Evolutionary conservation across 305 asterid genomes (phyloP).

Genomic region (Fraxinus floribunda): DNA sequence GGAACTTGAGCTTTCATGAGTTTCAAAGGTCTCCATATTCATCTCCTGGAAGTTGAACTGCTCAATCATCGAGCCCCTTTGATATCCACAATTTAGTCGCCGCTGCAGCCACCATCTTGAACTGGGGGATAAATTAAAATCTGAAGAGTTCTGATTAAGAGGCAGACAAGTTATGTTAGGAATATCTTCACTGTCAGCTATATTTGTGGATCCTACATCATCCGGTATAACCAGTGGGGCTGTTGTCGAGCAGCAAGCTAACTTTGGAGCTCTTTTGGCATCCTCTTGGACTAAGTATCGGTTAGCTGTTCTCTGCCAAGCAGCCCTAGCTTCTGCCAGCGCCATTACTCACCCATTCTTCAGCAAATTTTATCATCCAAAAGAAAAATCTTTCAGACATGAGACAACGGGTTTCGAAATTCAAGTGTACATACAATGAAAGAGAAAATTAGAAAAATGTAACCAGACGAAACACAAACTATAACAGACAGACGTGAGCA

Average conservation of each 20-base stretch:
- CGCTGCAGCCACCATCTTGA: slow-evolving; percentile 77
- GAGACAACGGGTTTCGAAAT: not conserved
- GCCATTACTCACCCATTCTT: slow-evolving; percentile 65
- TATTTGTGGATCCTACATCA: slow-evolving; percentile 38
- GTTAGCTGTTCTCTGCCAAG: slow-evolving; percentile 90
- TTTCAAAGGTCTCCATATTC: slow-evolving; percentile 32
- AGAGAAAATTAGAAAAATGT: not conserved
- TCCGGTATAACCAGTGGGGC: slow-evolving; percentile 43
- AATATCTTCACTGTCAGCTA: slow-evolving; percentile 40
- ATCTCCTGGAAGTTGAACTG: slow-evolving; percentile 29
- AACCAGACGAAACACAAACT: not conserved
- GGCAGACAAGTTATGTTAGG: slow-evolving; percentile 41
- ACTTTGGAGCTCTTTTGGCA: slow-evolving; percentile 89
- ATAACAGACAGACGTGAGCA: not conserved
- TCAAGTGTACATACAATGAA: not conserved
- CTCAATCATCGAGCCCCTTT: slow-evolving; percentile 38
- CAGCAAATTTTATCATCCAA: slow-evolving; percentile 18
- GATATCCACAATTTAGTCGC: slow-evolving; percentile 40
- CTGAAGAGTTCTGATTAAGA: slow-evolving; percentile 41
- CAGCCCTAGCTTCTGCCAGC: slow-evolving; percentile 85
- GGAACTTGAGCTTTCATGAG: slow-evolving; percentile 22
- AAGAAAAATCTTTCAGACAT: not conserved
- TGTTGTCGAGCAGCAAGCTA: slow-evolving; percentile 68
- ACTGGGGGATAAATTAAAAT: slow-evolving; percentile 59
- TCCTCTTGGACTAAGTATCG: slow-evolving; percentile 89